Conservation (phyloP, 768 basidiomycete genomes). For the Coprinellus aureogranulatus region DNA sequence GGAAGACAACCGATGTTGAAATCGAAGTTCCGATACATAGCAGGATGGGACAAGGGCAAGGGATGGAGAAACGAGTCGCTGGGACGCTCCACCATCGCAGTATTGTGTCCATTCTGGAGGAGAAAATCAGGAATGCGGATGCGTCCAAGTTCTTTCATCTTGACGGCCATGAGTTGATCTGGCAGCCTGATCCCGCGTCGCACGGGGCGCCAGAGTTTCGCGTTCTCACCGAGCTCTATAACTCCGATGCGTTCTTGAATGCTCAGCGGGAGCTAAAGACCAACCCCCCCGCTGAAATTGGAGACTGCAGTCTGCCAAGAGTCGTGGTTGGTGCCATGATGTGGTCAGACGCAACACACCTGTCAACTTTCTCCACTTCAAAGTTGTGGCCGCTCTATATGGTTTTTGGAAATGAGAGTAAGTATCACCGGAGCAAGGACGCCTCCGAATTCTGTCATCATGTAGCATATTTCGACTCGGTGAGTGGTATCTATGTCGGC, state of each 20-base stretch:
- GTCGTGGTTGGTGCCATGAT: constrained; percentile 26
- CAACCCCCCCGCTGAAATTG: constrained; percentile 12
- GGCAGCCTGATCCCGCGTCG: constrained; percentile 3
- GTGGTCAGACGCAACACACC: constrained; percentile 29
- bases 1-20: background rate
- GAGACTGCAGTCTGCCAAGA: constrained; percentile 12
- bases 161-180: constrained; percentile 14
- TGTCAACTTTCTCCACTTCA: constrained; percentile 27
- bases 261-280: constrained; percentile 18
- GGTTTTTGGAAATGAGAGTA: constrained; percentile 32
- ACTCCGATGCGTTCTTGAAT: constrained; percentile 15
- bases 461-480: constrained; percentile 35
- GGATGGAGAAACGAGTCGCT: constrained; percentile 4
- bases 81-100: constrained; percentile 11
- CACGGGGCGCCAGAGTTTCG: constrained; percentile 1
- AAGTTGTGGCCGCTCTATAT: constrained; percentile 35
- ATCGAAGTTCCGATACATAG: constrained; percentile 1
- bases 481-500: constrained; percentile 1
- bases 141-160: constrained; percentile 12
- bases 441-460: constrained; percentile 20
- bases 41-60: background rate
- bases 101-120: constrained; percentile 12
- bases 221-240: constrained; percentile 19
- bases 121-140: constrained; percentile 13
- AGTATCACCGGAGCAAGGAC: constrained; percentile 26